Base-by-base conservation (phyloP, 2,329 filamentous ascomycete species). In the Grosmannia serpens region DNA sequence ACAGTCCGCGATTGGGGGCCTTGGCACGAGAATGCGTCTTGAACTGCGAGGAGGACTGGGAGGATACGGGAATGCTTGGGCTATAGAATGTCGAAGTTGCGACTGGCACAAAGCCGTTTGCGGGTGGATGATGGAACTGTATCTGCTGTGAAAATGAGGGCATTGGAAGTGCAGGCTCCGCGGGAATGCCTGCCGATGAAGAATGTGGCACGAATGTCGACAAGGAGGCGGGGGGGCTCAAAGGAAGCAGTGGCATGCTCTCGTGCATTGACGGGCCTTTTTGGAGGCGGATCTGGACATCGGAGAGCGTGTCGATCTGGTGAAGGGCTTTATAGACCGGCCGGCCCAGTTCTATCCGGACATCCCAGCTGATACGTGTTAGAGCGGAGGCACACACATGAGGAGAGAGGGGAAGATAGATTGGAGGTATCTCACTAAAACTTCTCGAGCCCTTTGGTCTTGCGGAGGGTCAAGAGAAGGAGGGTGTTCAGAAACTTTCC, bases 401-500 rank as follows among this genome's bases (percentile, higher is more conserved):
- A n/a, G n/a, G n/a, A n/a, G 7, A 44, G 7, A n/a, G 20, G 20
- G 41, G 41, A 26, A 26, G 24, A 31, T 20, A 22, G 44, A 47
- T 20, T 22, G 8, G 26, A 27, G 41, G 27, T 22, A 56, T 68
- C 77, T 61, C 64, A 83, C 80, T 71, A 74, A 64, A 86, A 84
- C 3, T 72, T 73, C 65, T 86, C 82, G 27, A 86, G 72, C 1
- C 74, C 70, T 50, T 69, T 74, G 31, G 82, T 76, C 63, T 79
- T 81, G 64, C 77, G 79, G 61, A 86, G 66, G 1, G 80, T 77
- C 65, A 84, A 65, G 33, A 79, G 74, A 7, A 86, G 68, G 49
- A 86, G 68, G 0, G 81, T 84, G 63, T 83, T 86, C 67, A 86
- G 74, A 59, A 86, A 84, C 70, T 83, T 85, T 56, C 82, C 83